phyloP scores from a whole-genome alignment of 1,139 yeast genomes.

The Blastobotrys aristatus region DNA sequence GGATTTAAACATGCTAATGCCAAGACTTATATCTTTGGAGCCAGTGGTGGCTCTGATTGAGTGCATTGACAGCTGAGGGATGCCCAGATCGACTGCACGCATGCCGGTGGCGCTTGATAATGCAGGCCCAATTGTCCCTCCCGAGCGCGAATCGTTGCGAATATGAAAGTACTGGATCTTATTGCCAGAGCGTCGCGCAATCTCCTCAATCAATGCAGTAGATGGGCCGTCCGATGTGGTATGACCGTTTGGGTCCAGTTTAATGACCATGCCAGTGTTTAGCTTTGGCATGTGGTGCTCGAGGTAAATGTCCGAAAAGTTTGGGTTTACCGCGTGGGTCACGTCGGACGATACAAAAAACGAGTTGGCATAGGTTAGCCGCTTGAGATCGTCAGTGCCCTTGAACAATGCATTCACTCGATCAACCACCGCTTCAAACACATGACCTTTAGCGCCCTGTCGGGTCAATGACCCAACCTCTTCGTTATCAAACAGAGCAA shows the following conservation, averaged over 20 bases:
- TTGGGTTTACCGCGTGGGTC: constrained; percentile 94
- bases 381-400: constrained; percentile 40
- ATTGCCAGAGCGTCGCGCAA: constrained; percentile 52
- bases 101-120: constrained; percentile 64
- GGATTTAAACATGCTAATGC: constrained; percentile 57
- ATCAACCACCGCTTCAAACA: constrained; percentile 68
- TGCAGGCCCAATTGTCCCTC: constrained; percentile 78
- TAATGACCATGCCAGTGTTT: constrained; percentile 62
- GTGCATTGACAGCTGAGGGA: constrained; percentile 78
- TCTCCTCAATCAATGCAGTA: constrained; percentile 51
- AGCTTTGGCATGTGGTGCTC: constrained; percentile 67
- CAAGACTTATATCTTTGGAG: constrained; percentile 61
- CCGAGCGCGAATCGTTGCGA: constrained; percentile 67
- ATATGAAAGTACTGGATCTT: constrained; percentile 48
- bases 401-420: constrained; percentile 53
- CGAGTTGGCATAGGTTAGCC: constrained; percentile 47
- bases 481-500: constrained; percentile 86
- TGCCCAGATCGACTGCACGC: constrained; percentile 69
- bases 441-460: constrained; percentile 90
- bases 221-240: constrained; percentile 70
- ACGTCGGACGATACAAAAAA: constrained; percentile 86
- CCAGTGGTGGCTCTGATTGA: constrained; percentile 75
- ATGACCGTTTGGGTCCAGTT: constrained; percentile 63
- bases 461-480: constrained; percentile 86
- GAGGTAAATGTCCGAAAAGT: constrained; percentile 58